Evolutionary conservation across 2,329 filamentous ascomycete species (phyloP), one percentile per base, ranked within the genome.

Genomic region (Colletotrichum abscissum): DNA sequence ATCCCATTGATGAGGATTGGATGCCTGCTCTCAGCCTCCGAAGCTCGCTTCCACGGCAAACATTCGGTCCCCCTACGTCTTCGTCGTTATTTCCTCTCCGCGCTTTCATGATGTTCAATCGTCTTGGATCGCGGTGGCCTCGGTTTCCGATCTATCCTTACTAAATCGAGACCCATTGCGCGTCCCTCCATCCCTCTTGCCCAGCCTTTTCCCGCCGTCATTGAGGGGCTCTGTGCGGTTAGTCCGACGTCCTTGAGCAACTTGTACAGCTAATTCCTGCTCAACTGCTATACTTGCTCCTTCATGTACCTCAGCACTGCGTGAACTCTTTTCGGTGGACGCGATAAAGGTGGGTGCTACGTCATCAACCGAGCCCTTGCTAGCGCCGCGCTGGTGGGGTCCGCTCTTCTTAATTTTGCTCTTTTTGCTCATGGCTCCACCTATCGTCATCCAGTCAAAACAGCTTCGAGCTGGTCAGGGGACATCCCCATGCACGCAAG

Each of bases 191-290:
- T 55, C 33, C 55, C 22, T 38, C 58, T 55, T 5, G 28, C 42
- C 46, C 60, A 72, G 69, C 28, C 69, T 42, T 60, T 69, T 69
- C 54, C 59, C 30, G 70, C 63, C 72, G 69, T 72, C 72, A 68
- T 64, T 70, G 49, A 19, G 11, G 11, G 28, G 58, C 54, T 16
- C 52, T 59, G 68, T 58, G 68, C 72, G 67, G 67, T 28, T 28
- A 30, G 63, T 71, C 60, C 71, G 67, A 56, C 57, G 28, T 56
- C 35, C n/a, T 28, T 62, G n/a, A 30, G 33, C 24, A 35, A 24
- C 30, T 26, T 28, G 54, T 33, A 55, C n/a, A 69, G 65, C 30
- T 24, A 59, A 56, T 54, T 56, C 12, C 24, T 64, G 55, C 35
- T 57, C 63, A 56, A 63, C 57, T 66, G 42, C 49, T 42, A 56